Base-by-base conservation (phyloP, 495 filamentous ascomycete species). In the Platismatia glauca region DNA sequence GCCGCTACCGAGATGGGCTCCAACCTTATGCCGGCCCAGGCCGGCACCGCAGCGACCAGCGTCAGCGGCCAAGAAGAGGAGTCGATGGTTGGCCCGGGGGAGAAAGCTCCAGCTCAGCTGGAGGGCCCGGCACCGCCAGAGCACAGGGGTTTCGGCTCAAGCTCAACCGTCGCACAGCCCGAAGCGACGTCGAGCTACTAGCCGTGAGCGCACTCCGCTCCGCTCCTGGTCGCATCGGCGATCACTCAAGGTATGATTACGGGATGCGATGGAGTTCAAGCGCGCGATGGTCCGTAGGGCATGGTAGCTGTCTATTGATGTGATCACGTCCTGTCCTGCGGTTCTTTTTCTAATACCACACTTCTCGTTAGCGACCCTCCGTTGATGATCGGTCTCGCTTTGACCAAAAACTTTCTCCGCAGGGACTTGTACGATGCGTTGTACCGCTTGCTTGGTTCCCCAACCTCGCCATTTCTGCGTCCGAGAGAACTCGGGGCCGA, bases 1-100 rank as follows among this genome's bases (percentile, higher is more conserved):
- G 55, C 70, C 7, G 78, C 79, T 3, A 67, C 55, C 1, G 64
- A 68, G 8, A 63, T 73, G 58, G 68, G 67, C 8, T 46, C 62
- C 7, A 71, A 71, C 38, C 63, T 69, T n/a, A 68, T 72, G 57
- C 70, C 68, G 33, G 55, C 59, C 18, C 63, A 59, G 59, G 58
- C 57, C 22, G 41, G 44, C 13, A 62, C 57, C 0, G 60, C 52
- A 31, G 65, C 62, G 34, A 62, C 52, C 34, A 61, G 57, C 37
- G 62, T 61, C 15, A 60, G 64, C 44, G 67, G 67, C 8, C 53
- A 62, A 0, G 59, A 61, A 7, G 59, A 43, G 59, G 60, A 56
- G 18, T 44, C 33, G 3, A 48, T 38, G 33, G 16, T 33, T 15
- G 58, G 31, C 0, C 53, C 46, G 29, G 60, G 61, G 44, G 50